Evolutionary conservation across 768 basidiomycete species (phyloP).

Genomic region (Pleurotus ostreatus): DNA sequence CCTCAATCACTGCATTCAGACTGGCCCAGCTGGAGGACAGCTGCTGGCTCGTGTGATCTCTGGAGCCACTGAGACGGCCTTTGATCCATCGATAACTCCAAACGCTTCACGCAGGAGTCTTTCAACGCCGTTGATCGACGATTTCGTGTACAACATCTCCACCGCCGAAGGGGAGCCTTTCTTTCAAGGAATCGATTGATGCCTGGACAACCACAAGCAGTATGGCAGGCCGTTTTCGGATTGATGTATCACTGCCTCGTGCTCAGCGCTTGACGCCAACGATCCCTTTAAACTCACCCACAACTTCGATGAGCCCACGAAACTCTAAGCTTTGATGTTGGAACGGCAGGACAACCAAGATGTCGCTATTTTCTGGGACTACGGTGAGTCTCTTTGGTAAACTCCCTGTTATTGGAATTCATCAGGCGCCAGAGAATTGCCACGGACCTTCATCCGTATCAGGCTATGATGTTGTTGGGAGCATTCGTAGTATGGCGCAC

Average conservation of each 20-base stretch:
- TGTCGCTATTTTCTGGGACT: conserved; percentile 45
- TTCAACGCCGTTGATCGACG: no score
- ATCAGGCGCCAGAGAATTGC: conserved; percentile 35
- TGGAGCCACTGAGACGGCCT: no score
- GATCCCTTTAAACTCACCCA: neutral
- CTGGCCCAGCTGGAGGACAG: no score
- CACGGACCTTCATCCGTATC: conserved; percentile 32
- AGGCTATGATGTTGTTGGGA: conserved; percentile 41
- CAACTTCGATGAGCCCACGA: no score
- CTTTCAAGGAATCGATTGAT: no score
- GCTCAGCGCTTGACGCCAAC: conserved; percentile 7
- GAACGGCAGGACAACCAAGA: conserved; percentile 14
- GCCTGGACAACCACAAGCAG: no score
- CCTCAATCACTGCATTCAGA: no score
- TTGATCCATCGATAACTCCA: no score
- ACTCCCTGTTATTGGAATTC: neutral
- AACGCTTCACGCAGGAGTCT: no score
- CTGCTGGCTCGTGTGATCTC: no score
- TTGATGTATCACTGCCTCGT: neutral
- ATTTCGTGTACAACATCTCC: no score
- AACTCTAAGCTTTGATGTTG: conserved; percentile 20
- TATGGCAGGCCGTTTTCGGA: neutral
- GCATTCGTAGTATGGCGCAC: conserved; percentile 43
- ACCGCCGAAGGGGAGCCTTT: no score
- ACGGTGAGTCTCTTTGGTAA: conserved; percentile 18